Base-by-base conservation (phyloP, 1,284 basidiomycete genomes). In the Rhodotorula sp. region DNA sequence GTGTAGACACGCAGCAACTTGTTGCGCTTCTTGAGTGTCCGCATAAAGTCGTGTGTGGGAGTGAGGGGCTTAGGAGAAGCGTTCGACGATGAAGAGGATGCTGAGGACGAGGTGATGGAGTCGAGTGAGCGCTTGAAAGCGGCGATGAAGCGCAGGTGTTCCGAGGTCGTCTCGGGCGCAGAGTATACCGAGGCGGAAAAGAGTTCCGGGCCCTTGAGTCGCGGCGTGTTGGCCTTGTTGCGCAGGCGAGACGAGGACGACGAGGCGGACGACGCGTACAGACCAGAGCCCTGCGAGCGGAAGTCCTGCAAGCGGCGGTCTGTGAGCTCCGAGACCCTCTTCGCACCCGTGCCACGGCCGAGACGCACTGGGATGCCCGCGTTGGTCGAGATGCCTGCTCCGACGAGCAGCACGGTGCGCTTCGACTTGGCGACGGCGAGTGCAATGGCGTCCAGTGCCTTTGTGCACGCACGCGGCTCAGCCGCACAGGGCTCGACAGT, bases 81-180 rank as follows among this genome's bases (percentile, higher is more conserved):
- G 1, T 17, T 23, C 34, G 66, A 52, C 13, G 66, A 50, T 19
- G 53, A 54, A 23, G 62, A 3, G 17, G 27, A 25, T 13, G 44
- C 13, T 9, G 45, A 17, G 54, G 25, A 1, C 44, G 41, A 58
- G 88, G 86, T 9, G 93, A 90, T 4, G 92, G 92, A 82, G 79
- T 93, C 89, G 75, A 96, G 89, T 63, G 91, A 89, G 59, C 86
- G 84, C 79, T 94, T 93, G 69, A 97, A 88, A 78, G 91, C 88
- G 8, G 93, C 91, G 70, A 97, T 93, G 83, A 97, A 97, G 0
- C 92, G 91, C 82, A 95, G 94, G 82, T 97, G 97, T 42, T 96
- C 86, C 9, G 92, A 87, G 1, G 92, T 91, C 4, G 93, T 92
- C n/a, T 86, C 88, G 27, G 90, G 84, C 79, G 93, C 90, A 27